phyloP scores from a whole-genome alignment of 129 eudicot genomes.

The Chrysanthemum seticuspe region DNA sequence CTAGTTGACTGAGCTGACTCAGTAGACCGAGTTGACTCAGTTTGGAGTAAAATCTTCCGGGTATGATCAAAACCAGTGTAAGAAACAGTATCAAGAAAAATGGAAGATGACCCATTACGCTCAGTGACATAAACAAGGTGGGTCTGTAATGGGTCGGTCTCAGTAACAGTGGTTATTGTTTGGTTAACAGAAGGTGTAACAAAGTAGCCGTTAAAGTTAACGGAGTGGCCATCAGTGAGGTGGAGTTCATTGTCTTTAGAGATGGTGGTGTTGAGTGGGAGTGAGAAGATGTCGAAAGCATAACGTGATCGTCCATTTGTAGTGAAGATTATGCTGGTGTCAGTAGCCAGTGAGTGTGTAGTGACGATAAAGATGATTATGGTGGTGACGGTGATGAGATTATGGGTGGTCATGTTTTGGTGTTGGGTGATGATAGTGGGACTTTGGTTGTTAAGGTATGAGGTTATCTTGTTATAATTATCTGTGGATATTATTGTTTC shows the following conservation, averaged over 20 bases:
- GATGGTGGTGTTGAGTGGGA: constrained; percentile 33
- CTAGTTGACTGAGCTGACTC: neutral
- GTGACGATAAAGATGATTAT: too few relatives aligned
- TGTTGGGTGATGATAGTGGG: too few relatives aligned
- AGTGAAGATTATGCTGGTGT: constrained; percentile 55
- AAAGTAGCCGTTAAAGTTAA: constrained; percentile 79
- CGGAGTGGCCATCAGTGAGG: constrained; percentile 71
- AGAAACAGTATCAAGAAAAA: constrained; percentile 47
- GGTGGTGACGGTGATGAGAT: neutral
- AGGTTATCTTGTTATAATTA: too few relatives aligned
- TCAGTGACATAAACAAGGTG: constrained; percentile 65
- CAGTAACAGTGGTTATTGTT: neutral
- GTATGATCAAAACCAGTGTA: neutral
- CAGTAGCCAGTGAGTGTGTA: too few relatives aligned
- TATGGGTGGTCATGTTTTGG: neutral
- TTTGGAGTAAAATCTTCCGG: neutral
- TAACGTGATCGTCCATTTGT: constrained; percentile 64
- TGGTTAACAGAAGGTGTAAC: constrained; percentile 24
- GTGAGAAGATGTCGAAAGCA: constrained; percentile 67
- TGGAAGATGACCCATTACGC: constrained; percentile 57
- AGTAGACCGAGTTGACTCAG: constrained; percentile 12
- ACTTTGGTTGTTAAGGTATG: too few relatives aligned
- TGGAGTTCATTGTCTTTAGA: constrained; percentile 36
- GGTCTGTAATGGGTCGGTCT: neutral
- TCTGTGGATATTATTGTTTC: too few relatives aligned